Percentiles rank a stretch among this genome's conserved stretches.
Evolutionary conservation across 108 stramenopile genomes (phyloP).

Genomic region (Cyclostephanos invisitatus): DNA sequence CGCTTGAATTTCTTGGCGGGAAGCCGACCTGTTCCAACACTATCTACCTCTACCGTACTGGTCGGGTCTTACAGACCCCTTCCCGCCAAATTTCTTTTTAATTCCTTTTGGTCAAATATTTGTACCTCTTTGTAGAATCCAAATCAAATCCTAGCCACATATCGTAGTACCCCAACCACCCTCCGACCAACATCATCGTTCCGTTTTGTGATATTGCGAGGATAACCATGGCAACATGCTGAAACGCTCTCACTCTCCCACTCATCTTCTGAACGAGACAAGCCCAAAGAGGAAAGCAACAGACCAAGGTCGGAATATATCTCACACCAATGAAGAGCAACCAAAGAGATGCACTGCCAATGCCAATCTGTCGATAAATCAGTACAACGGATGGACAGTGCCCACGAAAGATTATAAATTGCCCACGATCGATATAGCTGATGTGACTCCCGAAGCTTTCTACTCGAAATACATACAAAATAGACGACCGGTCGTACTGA

Average conservation of each 20-base stretch:
- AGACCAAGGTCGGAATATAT: neutral
- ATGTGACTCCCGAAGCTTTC: conserved; percentile 46
- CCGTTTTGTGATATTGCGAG: too few species aligned
- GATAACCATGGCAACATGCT: neutral
- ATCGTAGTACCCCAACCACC: too few species aligned
- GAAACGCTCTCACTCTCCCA: neutral
- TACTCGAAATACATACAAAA: conserved; percentile 46
- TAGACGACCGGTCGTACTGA: conserved; percentile 56
- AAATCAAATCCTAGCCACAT: too few species aligned
- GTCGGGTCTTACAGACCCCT: too few species aligned
- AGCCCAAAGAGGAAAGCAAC: neutral
- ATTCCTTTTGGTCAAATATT: too few species aligned
- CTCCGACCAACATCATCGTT: too few species aligned
- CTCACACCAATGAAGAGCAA: neutral
- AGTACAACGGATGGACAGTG: conserved; percentile 45
- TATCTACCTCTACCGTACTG: too few species aligned
- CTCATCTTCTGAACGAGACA: neutral
- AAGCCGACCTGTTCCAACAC: too few species aligned
- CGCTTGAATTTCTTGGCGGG: too few species aligned
- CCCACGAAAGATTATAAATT: conserved; percentile 24
- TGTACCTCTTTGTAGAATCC: too few species aligned
- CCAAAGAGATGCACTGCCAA: neutral
- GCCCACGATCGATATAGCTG: conserved; percentile 7
- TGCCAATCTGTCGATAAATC: neutral
- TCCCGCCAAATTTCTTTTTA: too few species aligned